These are phyloP conservation scores for Mycosphaerella sp. DNA, from an alignment of 2,329 filamentous ascomycete genomes.

Conservation along the genomic window DNA sequence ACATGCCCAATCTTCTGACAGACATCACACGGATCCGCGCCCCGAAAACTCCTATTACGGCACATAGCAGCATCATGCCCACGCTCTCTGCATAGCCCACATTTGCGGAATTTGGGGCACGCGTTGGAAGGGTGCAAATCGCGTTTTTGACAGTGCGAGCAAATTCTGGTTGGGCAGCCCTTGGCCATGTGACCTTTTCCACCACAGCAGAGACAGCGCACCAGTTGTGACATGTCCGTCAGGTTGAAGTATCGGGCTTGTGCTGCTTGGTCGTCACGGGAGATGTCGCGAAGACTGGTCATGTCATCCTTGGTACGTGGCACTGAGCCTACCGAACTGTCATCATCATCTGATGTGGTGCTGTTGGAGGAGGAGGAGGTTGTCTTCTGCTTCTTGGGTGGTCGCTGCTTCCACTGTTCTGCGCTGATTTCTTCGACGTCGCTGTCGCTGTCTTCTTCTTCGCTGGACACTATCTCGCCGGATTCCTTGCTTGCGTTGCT, in stretches of 20 bases:
- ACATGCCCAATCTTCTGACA: conserved; percentile 11
- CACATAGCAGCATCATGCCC: conserved; percentile 15
- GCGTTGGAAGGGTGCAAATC: conserved; percentile 12
- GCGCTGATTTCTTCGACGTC: conserved; percentile 1
- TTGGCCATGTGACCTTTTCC: conserved; percentile 11
- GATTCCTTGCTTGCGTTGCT: conserved; percentile 9
- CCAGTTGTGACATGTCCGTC: neutral
- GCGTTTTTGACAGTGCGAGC: conserved; percentile 12
- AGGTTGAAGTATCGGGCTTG: conserved; percentile 12
- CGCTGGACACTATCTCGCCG: neutral
- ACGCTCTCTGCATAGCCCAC: conserved; percentile 12
- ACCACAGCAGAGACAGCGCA: conserved; percentile 17
- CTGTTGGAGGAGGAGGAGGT: neutral
- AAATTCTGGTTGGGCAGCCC: conserved; percentile 9
- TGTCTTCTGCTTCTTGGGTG: neutral
- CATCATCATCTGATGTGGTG: neutral
- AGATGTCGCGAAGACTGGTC: conserved; percentile 1
- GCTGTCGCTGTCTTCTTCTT: conserved; percentile 3
- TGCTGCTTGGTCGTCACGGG: neutral
- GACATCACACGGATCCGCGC: conserved; percentile 7
- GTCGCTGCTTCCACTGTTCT: neutral
- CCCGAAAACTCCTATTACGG: conserved; percentile 1
- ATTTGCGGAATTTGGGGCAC: conserved; percentile 14
- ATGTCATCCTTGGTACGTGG: neutral
- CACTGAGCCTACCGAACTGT: no score